Evolutionary conservation across 1,284 basidiomycete genomes (phyloP), one percentile per base, ranked within the genome.

Genomic region (Trichosporon ovoides): DNA sequence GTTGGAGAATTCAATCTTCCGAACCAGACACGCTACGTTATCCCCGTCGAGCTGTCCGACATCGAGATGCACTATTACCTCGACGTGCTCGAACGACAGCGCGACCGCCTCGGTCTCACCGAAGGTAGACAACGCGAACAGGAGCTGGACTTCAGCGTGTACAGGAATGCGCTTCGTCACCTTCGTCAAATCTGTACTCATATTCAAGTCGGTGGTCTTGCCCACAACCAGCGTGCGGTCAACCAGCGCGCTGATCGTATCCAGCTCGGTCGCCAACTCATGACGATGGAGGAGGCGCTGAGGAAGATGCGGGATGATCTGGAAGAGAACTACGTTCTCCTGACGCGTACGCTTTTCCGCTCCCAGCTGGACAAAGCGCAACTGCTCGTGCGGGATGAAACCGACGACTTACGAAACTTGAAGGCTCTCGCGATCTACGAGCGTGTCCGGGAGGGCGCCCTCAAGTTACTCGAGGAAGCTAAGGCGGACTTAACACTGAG

Each of bases 161-260:
- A 92, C 40, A 81, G 89, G 19, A 73, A 76, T 3, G 81, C 83
- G 56, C 77, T 93, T 14, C 82, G 87, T n/a, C 83, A 81, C 50
- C 80, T 93, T 28, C 83, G 90, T 50, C 88, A 88, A 51, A 86
- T 91, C 61, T 92, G 89, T 69, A 93, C 90, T 0, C 90, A 93
- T 78, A 88, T 90, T 28, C 89, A 87, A 79, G 86, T 91, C 31
- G 89, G 88, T 18, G 53, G 40, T 3, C 22, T 48, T 14, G 43
- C n/a, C 24, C 43, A 13, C 5, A 48, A 31, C 16, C 43, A 48
- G 22, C 43, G 43, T n/a, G 53, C 35, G 13, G n/a, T n/a, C n/a
- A 82, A 80, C 10, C 84, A 77, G 50, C 83, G 70, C 68, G 81
- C 7, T 80, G 83, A 63, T 12, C 60, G 81, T 1, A 85, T 91